Evolutionary conservation across 345 rosid species (phyloP).

Genomic region (Bruguiera sexangula): DNA sequence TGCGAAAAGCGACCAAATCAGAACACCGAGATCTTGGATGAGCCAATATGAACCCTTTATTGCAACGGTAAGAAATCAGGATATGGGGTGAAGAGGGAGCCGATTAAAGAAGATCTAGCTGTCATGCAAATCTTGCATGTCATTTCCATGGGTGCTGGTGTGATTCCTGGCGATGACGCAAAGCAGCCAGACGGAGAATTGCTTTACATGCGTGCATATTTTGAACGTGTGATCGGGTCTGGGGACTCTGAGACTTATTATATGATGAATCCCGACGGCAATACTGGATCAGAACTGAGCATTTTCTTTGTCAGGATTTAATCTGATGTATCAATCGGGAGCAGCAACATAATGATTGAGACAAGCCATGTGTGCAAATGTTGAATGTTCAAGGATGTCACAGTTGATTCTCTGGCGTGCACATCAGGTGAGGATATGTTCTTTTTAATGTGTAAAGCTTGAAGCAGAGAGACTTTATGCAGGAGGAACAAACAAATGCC

Average conservation of each 20-base stretch:
- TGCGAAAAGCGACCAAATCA: conserved; percentile 63
- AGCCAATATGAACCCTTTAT: conserved; percentile 73
- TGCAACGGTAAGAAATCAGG: conserved; percentile 73
- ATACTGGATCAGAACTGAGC: conserved; percentile 65
- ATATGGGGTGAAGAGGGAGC: conserved; percentile 70
- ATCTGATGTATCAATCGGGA: too few species aligned
- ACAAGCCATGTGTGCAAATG: too few species aligned
- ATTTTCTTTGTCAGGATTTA: conserved; percentile 56
- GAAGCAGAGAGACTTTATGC: too few species aligned
- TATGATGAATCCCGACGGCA: conserved; percentile 79
- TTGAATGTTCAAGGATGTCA: too few species aligned
- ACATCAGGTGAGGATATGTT: too few species aligned
- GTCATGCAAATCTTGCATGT: conserved; percentile 77
- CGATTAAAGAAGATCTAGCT: conserved; percentile 65
- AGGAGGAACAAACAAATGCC: too few species aligned
- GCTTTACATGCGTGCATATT: conserved; percentile 73
- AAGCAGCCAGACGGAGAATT: conserved; percentile 60
- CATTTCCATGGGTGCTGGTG: conserved; percentile 79
- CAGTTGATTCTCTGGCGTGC: too few species aligned
- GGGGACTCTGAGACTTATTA: conserved; percentile 86
- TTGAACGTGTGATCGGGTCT: conserved; percentile 74
- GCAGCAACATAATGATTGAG: too few species aligned
- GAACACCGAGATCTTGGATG: conserved; percentile 58
- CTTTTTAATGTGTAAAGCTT: too few species aligned
- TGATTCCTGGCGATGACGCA: conserved; percentile 43